These are phyloP conservation scores for Globisporangium spiculum DNA, from an alignment of 352 stramenopile genomes.

Conservation along the genomic window DNA sequence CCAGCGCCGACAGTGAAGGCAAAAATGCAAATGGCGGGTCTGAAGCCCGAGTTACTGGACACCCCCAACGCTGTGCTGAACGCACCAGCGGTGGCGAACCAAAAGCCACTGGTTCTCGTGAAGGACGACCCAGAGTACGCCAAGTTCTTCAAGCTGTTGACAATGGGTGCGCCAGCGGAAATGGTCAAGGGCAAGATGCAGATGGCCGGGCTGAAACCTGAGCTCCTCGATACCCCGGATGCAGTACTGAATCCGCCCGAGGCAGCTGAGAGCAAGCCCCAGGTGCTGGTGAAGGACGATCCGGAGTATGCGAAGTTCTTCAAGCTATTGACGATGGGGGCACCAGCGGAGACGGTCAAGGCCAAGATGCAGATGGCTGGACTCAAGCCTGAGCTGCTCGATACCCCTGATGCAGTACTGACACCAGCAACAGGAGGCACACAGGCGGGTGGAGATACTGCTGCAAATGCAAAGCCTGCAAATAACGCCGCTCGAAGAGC, in stretches of 20 bases:
- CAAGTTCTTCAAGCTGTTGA: slow-evolving; percentile 77
- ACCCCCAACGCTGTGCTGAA: slow-evolving; percentile 43
- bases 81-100: slow-evolving; percentile 10
- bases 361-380: slow-evolving; percentile 64
- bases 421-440: slow-evolving; percentile 12
- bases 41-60: slow-evolving; percentile 66
- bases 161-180: slow-evolving; percentile 52
- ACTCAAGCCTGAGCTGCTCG: slow-evolving; percentile 50
- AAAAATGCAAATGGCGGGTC: slow-evolving; percentile 54
- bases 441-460: slow-evolving; percentile 14
- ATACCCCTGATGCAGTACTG: slow-evolving; percentile 13
- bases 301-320: slow-evolving; percentile 75
- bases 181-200: slow-evolving; percentile 67
- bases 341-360: slow-evolving; percentile 53
- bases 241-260: slow-evolving; percentile 11
- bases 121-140: slow-evolving; percentile 56
- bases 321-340: slow-evolving; percentile 62
- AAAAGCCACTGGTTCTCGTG: slow-evolving; percentile 28
- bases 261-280: no score
- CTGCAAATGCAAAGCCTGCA: slow-evolving; percentile 14
- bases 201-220: slow-evolving; percentile 52
- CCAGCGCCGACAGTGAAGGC: slow-evolving; percentile 50
- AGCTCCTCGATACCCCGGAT: slow-evolving; percentile 35
- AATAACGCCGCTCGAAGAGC: slow-evolving; percentile 27
- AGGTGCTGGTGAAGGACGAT: slow-evolving; percentile 54